These are phyloP conservation scores for Fagopyrum tataricum DNA, from an alignment of 148 eudicot genomes.

Conservation along the genomic window DNA sequence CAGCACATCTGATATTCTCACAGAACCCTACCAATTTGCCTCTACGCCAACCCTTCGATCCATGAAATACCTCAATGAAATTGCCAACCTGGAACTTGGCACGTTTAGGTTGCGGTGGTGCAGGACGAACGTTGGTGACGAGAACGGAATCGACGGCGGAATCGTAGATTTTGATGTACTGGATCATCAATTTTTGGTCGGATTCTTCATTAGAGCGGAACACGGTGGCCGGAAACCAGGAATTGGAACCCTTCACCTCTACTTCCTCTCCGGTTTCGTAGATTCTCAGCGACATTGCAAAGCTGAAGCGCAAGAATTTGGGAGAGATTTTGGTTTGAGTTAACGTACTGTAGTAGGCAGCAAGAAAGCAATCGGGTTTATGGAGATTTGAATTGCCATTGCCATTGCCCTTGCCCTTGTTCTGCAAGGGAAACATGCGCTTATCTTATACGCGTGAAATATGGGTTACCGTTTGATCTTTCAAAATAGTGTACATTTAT, in stretches of 20 bases:
- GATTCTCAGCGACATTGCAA: neutral
- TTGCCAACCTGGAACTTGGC: neutral
- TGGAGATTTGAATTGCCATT: too few relatives aligned
- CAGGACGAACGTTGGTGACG: neutral
- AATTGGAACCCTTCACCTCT: neutral
- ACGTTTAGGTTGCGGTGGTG: neutral
- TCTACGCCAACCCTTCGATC: neutral
- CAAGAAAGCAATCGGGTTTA: too few relatives aligned
- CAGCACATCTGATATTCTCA: neutral
- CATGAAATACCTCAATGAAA: neutral
- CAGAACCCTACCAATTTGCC: constrained; percentile 6
- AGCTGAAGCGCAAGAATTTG: neutral
- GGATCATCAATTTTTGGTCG: neutral
- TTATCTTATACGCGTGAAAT: too few relatives aligned
- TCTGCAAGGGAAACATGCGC: too few relatives aligned
- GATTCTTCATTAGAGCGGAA: neutral
- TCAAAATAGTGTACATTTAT: too few relatives aligned
- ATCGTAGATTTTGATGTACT: neutral
- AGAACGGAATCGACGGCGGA: neutral
- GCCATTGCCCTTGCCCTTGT: too few relatives aligned
- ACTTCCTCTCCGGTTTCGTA: neutral
- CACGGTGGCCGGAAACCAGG: neutral
- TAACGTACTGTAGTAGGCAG: too few relatives aligned
- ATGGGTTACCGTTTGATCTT: too few relatives aligned
- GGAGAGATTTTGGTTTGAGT: too few relatives aligned